These are phyloP conservation scores for Cokeromyces recurvatus DNA, from an alignment of 371 early-diverging fungal genomes.

Conservation along the genomic window DNA sequence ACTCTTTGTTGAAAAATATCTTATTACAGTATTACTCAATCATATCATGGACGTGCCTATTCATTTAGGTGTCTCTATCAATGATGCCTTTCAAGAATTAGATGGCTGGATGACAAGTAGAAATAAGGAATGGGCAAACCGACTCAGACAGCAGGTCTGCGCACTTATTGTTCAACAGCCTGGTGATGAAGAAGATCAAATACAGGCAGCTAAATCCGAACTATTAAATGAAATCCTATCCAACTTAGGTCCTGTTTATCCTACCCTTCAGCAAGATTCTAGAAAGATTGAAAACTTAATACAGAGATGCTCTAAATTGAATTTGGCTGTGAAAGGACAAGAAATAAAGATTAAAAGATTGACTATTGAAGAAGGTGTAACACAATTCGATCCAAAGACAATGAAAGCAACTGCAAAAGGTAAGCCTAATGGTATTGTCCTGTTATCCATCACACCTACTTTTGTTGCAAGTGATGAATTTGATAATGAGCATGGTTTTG, in stretches of 20 bases:
- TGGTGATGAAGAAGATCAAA: conserved; percentile 23
- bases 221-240: conserved; percentile 19
- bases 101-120: conserved; percentile 30
- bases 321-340: conserved; percentile 42
- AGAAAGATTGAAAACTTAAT: conserved; percentile 32
- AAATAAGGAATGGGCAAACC: conserved; percentile 36
- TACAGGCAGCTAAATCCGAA: conserved; percentile 17
- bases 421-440: conserved; percentile 27
- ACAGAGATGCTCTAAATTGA: conserved; percentile 27
- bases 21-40: conserved; percentile 20
- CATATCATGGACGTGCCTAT: conserved; percentile 34
- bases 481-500: conserved; percentile 40
- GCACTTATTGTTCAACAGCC: conserved; percentile 36
- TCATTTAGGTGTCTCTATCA: conserved; percentile 38
- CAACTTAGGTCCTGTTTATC: conserved; percentile 24
- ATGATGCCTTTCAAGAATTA: conserved; percentile 28
- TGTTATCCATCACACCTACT: conserved; percentile 29
- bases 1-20: conserved; percentile 37
- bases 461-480: conserved; percentile 37
- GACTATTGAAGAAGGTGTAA: conserved; percentile 27
- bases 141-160: conserved; percentile 38
- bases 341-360: conserved; percentile 30
- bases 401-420: conserved; percentile 37
- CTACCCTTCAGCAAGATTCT: conserved; percentile 20
- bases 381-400: conserved; percentile 17